Base-by-base conservation (phyloP, 1,284 basidiomycete genomes). In the Vanrija humicola region DNA sequence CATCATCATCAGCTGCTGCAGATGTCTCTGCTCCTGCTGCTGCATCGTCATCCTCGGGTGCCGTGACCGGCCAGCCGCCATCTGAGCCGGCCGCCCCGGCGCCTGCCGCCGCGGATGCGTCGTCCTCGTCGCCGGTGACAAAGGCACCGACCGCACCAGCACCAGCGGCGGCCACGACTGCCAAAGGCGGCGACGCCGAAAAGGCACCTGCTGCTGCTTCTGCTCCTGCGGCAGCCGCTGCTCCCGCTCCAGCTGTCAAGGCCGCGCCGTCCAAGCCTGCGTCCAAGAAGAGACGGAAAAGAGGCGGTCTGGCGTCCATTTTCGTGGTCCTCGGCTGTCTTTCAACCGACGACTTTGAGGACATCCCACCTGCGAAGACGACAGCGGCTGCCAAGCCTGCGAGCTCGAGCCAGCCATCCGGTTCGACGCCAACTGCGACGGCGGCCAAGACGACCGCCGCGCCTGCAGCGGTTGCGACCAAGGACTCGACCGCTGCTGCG, bases 301-400 rank as follows among this genome's bases (percentile, higher is more conserved):
- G 68, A 46, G 65, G 64, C 28, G 73, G 71, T 19, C 58, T 74
- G 7, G 65, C 71, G 1, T 65, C 62, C 9, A 57, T 74, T 15
- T 64, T 74, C 39, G 57, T 69, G 26, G 63, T 69, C 18, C 56
- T 74, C 1, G 73, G 71, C 49, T 74, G 73, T 58, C 55, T 74
- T 28, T 71, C 69, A 3, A 65, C 69, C 12, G 61, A 64, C 46
- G 73, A 72, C 43, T 71, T 72, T 58, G 73, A 74, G 53, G 72
- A 74, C 48, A 64, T 63, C 34, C 52, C 52, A 10, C 56, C 64
- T 9, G 45, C 50, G 43, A 55, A 55, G 49, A 42, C 52, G 10
- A 56, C 52, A 18, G 50, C 51, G n/a, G 39, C 56, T 7, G 40
- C 23, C n/a, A 49, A 42, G 18, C 49, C 48, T 7, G 54, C 62